Base-by-base conservation (phyloP, 495 filamentous ascomycete species). In the Neurospora sp. region DNA sequence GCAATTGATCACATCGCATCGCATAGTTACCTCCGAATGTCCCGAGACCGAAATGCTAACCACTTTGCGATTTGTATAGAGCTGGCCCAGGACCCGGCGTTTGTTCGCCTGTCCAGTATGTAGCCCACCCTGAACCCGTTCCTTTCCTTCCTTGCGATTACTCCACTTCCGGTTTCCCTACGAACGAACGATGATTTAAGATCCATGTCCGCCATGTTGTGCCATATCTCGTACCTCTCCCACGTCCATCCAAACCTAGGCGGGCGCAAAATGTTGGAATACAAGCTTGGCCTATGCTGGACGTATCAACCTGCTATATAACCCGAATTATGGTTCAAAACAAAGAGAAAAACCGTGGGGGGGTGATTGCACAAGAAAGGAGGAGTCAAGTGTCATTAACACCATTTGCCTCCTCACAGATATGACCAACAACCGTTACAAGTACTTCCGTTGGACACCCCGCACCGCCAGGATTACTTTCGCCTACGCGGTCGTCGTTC, bases 391-490 rank as follows among this genome's bases (percentile, higher is more conserved):
- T 61, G 31, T 65, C 53, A 37, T 37, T 65, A 37, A 65, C 53
- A 65, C 53, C 14, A 3, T 18, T 37, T 16, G 22, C 27, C 40
- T 72, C n/a, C 37, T 37, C 53, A 78, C 78, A 99, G 96, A 91
- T 79, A 92, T 98, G 89, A 88, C 86, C 76, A 81, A 85, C 75
- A 94, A 96, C 85, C 92, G 96, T 69, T 91, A 94, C 88, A 94
- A 92, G 84, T 97, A 94, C 88, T 99, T 98, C 88, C 88, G 93
- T 78, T 98, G 92, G 92, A 98, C 91, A 16, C 87, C 89, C 35
- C 87, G 92, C 75, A 96, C 94, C 61, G 93, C 92, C 35, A 88
- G 88, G 85, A 74, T 97, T 74, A 91, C 89, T 4, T 88, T 97
- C 77, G 79, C 89, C 40, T 97, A 93, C 82, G 86, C 91, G 72